A percentile compares a stretch with the other conserved stretches of the same genome.
Conservation (phyloP, 2,329 filamentous ascomycete species). For the Xylaria sp. region DNA sequence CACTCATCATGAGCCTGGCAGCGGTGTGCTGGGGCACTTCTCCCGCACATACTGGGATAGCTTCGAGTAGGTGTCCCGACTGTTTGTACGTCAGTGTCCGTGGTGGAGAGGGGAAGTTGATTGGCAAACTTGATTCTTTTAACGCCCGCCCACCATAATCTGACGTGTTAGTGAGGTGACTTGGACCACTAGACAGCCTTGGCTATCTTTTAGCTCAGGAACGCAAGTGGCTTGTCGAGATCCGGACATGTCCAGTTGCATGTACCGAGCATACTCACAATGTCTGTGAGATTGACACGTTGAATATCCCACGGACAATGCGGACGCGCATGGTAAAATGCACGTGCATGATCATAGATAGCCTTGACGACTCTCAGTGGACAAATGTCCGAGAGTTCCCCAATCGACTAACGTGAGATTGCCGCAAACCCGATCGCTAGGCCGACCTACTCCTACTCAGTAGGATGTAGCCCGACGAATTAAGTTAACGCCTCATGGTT, state of each 20-base stretch:
- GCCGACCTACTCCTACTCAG: neutral
- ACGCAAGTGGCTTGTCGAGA: conserved; percentile 32
- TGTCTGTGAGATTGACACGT: conserved; percentile 50
- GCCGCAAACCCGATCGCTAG: conserved; percentile 15
- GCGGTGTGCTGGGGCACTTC: conserved; percentile 7
- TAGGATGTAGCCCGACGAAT: neutral
- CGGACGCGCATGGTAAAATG: conserved; percentile 35
- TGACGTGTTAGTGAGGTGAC: conserved; percentile 34
- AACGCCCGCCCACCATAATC: conserved; percentile 27
- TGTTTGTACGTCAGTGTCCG: conserved; percentile 19
- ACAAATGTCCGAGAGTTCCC: conserved; percentile 30
- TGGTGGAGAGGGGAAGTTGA: conserved; percentile 4
- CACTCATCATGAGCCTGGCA: conserved; percentile 3
- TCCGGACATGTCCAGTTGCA: conserved; percentile 30
- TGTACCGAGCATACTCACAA: conserved; percentile 38
- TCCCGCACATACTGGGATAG: conserved; percentile 3
- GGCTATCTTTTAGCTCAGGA: conserved; percentile 24
- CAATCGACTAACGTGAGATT: conserved; percentile 16
- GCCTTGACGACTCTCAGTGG: conserved; percentile 43
- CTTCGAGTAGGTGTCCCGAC: conserved; percentile 5
- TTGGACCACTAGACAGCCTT: conserved; percentile 23
- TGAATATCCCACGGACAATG: conserved; percentile 43
- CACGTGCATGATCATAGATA: conserved; percentile 41
- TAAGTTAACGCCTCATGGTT: conserved; percentile 12
- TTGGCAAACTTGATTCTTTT: conserved; percentile 13